Conservation (phyloP, 148 eudicot genomes). For the Rheum nobile region DNA sequence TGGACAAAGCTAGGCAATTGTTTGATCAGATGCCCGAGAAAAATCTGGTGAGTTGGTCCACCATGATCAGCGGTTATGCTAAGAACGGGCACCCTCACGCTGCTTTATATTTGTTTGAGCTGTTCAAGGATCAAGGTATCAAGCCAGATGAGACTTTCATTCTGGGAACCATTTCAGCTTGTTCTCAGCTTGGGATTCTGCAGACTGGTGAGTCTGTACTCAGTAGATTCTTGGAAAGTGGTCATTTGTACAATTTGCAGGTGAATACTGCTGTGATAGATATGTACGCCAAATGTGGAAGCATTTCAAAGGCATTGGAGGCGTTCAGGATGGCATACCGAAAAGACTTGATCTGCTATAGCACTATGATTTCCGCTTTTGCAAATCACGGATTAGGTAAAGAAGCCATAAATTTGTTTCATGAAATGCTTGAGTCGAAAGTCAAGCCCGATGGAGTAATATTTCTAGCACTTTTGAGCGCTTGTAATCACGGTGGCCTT, state of each 20-base stretch:
- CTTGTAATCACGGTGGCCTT: conserved; percentile 49
- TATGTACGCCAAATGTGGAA: conserved; percentile 58
- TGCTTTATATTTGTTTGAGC: conserved; percentile 37
- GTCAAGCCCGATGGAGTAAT: conserved; percentile 43
- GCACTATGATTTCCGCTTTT: conserved; percentile 47
- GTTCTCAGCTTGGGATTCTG: conserved; percentile 40
- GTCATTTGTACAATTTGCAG: conserved; percentile 25
- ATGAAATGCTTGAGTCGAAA: conserved; percentile 41
- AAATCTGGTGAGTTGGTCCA: conserved; percentile 59
- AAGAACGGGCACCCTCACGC: conserved; percentile 39
- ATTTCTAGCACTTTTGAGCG: conserved; percentile 42
- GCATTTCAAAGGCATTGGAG: conserved; percentile 31
- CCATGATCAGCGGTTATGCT: conserved; percentile 46
- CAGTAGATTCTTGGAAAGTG: conserved; percentile 34
- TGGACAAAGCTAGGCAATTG: conserved; percentile 36
- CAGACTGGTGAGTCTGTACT: conserved; percentile 33
- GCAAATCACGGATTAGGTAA: conserved; percentile 50
- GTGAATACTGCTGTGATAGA: conserved; percentile 41
- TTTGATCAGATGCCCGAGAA: conserved; percentile 55
- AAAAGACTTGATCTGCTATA: conserved; percentile 52
- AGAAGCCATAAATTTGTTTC: conserved; percentile 38
- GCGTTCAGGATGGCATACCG: conserved; percentile 38
- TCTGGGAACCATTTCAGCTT: conserved; percentile 37
- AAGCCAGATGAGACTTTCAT: conserved; percentile 58
- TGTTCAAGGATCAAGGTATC: conserved; percentile 36